phyloP scores from a whole-genome alignment of 371 early-diverging fungal species.

The Syncephalastrum sp. region DNA sequence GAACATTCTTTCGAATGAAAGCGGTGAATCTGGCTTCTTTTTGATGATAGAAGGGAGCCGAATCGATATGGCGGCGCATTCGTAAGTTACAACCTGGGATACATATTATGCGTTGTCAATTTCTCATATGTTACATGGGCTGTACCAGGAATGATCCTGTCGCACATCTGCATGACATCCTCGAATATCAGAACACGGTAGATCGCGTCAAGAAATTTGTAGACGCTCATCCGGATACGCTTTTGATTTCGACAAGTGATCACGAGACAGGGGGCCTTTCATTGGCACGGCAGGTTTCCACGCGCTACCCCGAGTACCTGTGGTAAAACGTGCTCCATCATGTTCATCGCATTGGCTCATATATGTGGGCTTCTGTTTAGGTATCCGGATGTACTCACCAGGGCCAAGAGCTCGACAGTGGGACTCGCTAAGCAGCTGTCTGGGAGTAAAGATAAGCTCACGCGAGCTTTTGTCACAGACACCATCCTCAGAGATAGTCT shows the following conservation, averaged over 20 bases:
- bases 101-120: neutral
- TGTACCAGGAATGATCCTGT: conserved; percentile 83
- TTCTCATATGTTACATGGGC: conserved; percentile 9
- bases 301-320: conserved; percentile 75
- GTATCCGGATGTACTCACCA: conserved; percentile 69
- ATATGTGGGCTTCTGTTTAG: conserved; percentile 6
- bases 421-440: conserved; percentile 40
- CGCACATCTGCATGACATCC: conserved; percentile 86
- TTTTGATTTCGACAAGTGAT: conserved; percentile 87
- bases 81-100: conserved; percentile 32
- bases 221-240: conserved; percentile 70
- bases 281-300: conserved; percentile 66
- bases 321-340: conserved; percentile 53
- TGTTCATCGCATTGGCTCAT: neutral
- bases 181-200: conserved; percentile 85
- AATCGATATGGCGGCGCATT: conserved; percentile 87
- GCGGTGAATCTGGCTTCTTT: conserved; percentile 77
- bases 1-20: conserved; percentile 14
- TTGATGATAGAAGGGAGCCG: conserved; percentile 95
- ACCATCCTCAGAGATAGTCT: conserved; percentile 57
- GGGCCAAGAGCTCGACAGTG: conserved; percentile 69
- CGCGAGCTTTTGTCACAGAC: neutral
- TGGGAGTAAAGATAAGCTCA: conserved; percentile 3
- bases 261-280: conserved; percentile 96
- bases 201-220: conserved; percentile 73